Percentiles rank a stretch among this genome's conserved stretches.
phyloP scores from a whole-genome alignment of 2,329 filamentous ascomycete species.

The Alternaria solani region DNA sequence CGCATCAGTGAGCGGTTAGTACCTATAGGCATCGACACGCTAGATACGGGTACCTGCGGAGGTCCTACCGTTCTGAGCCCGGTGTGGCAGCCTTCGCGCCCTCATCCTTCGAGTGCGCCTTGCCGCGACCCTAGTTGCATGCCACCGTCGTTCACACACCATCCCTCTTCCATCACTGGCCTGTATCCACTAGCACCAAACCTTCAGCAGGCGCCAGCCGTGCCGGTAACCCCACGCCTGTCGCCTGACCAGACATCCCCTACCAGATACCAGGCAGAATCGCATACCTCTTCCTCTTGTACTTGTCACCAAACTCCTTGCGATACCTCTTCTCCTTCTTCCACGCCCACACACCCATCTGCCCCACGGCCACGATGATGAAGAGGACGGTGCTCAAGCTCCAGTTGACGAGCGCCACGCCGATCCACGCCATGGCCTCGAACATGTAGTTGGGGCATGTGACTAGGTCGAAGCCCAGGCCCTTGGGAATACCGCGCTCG shows the following conservation, averaged over 20 bases:
- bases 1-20: neutral
- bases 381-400: constrained; percentile 83
- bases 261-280: constrained; percentile 82
- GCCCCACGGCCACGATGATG: constrained; percentile 72
- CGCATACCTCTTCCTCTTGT: constrained; percentile 90
- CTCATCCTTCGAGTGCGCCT: constrained; percentile 3
- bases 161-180: neutral
- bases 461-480: constrained; percentile 83
- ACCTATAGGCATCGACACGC: neutral
- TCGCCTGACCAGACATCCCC: constrained; percentile 46
- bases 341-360: constrained; percentile 88
- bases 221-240: neutral
- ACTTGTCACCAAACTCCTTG: constrained; percentile 89
- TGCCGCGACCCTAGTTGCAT: neutral
- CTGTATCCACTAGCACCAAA: constrained; percentile 8
- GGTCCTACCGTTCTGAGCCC: constrained; percentile 1
- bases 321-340: constrained; percentile 93
- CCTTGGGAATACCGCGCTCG: constrained; percentile 85
- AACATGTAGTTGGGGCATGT: constrained; percentile 99
- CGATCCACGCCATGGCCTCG: constrained; percentile 85
- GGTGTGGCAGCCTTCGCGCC: constrained; percentile 1
- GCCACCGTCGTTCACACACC: neutral
- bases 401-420: constrained; percentile 79
- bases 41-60: constrained; percentile 8
- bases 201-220: neutral